These are phyloP conservation scores for Pterothamnion heteromorphum DNA, from an alignment of 31 red algal genomes.

Conservation along the genomic window DNA sequence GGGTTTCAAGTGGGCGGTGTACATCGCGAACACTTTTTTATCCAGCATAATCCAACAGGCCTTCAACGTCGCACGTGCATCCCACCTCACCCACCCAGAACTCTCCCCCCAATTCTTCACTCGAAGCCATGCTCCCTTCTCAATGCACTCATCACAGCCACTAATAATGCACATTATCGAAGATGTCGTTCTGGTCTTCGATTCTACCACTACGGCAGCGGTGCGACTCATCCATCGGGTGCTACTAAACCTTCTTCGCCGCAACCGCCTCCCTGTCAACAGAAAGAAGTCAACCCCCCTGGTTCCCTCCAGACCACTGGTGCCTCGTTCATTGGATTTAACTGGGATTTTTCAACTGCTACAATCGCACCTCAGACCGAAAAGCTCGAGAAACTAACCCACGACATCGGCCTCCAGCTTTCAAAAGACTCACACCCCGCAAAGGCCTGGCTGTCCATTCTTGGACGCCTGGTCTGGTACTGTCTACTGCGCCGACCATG, in stretches of 20 bases:
- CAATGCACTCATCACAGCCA: neutral
- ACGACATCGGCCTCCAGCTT: neutral
- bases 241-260: neutral
- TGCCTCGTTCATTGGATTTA: neutral
- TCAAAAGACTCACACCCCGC: neutral
- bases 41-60: neutral
- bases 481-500: neutral
- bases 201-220: neutral
- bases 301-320: neutral
- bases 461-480: neutral
- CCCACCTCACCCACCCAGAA: neutral
- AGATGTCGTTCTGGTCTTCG: neutral
- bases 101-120: neutral
- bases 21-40: neutral
- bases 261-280: neutral
- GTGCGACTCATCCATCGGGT: neutral
- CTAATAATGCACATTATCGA: slow-evolving; percentile 11
- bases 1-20: slow-evolving; percentile 12
- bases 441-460: neutral
- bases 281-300: neutral
- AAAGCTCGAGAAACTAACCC: neutral
- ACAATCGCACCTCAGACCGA: neutral
- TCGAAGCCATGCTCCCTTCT: neutral
- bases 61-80: neutral
- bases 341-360: neutral